Percentiles rank a stretch among this genome's conserved stretches.
These are phyloP conservation scores for Exophiala xenobiotica DNA, from an alignment of 2,329 filamentous ascomycete species.

Conservation along the genomic window DNA sequence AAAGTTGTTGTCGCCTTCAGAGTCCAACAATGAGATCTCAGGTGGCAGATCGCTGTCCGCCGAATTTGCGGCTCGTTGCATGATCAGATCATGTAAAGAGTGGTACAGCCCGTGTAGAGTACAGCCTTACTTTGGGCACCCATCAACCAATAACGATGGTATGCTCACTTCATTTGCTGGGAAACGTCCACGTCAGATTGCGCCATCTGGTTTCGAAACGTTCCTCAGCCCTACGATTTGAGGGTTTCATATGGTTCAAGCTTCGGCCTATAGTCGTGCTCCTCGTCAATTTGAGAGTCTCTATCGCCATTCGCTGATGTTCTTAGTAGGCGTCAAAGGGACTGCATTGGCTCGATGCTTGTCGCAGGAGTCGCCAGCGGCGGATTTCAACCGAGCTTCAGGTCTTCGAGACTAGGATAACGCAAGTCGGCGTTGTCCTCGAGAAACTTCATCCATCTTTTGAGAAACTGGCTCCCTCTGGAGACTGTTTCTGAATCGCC, in stretches of 20 bases:
- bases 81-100: background rate
- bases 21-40: too few species aligned
- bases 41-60: too few species aligned
- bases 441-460: conserved; percentile 85
- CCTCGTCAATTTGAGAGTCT: background rate
- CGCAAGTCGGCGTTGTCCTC: conserved; percentile 87
- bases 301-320: background rate
- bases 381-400: conserved; percentile 28
- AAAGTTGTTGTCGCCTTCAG: too few species aligned
- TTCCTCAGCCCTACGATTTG: background rate
- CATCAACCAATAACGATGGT: background rate
- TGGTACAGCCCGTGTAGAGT: background rate
- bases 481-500: conserved; percentile 93
- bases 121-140: conserved; percentile 1
- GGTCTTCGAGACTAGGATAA: conserved; percentile 69
- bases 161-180: background rate
- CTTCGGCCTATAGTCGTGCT: background rate
- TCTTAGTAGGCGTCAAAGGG: background rate
- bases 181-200: conserved; percentile 1
- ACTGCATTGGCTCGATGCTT: background rate
- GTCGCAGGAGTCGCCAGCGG: background rate
- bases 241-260: background rate
- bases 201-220: background rate
- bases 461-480: conserved; percentile 82
- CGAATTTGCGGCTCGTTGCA: background rate